Evolutionary conservation across 768 basidiomycete species (phyloP).

Genomic region (Podaxis sp.): DNA sequence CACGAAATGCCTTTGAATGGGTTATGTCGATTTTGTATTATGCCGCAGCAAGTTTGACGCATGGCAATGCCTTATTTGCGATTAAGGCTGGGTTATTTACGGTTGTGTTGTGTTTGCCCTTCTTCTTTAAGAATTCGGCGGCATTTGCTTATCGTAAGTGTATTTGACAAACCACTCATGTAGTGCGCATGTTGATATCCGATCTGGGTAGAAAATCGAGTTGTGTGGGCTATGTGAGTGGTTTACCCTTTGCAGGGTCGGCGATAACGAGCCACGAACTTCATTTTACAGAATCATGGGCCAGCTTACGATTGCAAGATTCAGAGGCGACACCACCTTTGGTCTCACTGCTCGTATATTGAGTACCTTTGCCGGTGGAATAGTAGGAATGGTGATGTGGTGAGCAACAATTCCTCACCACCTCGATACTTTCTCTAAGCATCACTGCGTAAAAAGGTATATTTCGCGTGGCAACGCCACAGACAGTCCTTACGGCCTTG

Average conservation of each 20-base stretch:
- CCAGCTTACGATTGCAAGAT: conserved; percentile 65
- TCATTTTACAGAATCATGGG: conserved; percentile 58
- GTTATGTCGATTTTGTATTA: conserved; percentile 43
- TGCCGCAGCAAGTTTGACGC: conserved; percentile 32
- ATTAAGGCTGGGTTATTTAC: conserved; percentile 68
- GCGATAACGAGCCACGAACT: not conserved
- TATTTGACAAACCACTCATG: not conserved
- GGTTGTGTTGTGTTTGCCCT: conserved; percentile 53
- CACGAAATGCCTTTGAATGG: conserved; percentile 52
- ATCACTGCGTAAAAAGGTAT: conserved; percentile 41
- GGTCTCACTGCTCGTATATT: conserved; percentile 56
- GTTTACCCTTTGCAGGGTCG: not conserved
- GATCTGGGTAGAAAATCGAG: conserved; percentile 44
- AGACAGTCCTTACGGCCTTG: conserved; percentile 69
- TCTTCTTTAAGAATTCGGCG: conserved; percentile 50
- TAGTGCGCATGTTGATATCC: conserved; percentile 3
- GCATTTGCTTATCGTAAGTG: conserved; percentile 54
- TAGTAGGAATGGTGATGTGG: conserved; percentile 67
- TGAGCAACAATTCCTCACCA: conserved; percentile 23
- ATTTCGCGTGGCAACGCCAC: conserved; percentile 56
- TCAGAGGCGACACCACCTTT: conserved; percentile 72
- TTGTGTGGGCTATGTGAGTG: conserved; percentile 68
- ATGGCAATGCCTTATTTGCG: conserved; percentile 64
- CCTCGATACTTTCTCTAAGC: not conserved
- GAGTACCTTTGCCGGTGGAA: conserved; percentile 62